A percentile compares a stretch with the other conserved stretches of the same genome.
phyloP scores from a whole-genome alignment of 768 basidiomycete genomes.

The Galerina sulciceps region DNA sequence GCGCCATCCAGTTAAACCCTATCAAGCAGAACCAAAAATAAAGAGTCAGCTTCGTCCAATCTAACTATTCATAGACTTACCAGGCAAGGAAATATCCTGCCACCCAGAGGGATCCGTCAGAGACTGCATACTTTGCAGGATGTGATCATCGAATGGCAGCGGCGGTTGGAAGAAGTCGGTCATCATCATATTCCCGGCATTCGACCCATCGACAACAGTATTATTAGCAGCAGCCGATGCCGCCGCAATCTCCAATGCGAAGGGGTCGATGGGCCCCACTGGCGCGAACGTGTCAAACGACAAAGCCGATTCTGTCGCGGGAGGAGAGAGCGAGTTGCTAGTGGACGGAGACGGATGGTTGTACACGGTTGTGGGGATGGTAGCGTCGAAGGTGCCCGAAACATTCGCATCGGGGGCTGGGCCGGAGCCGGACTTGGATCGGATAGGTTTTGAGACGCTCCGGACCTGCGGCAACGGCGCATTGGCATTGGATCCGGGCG shows the following conservation, averaged over 20 bases:
- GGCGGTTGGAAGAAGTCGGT: conserved; percentile 55
- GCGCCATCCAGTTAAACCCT: conserved; percentile 44
- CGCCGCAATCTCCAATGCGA: conserved; percentile 28
- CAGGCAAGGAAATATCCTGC: conserved; percentile 59
- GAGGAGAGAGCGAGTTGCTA: conserved; percentile 49
- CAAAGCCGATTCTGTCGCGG: conserved; percentile 45
- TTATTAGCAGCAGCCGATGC: conserved; percentile 16
- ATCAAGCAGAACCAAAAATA: conserved; percentile 4
- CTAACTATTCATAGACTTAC: conserved; percentile 35
- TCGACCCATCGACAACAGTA: conserved; percentile 3
- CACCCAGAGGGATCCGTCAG: conserved; percentile 56
- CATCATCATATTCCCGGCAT: conserved; percentile 31
- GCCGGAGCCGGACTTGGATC: conserved; percentile 16
- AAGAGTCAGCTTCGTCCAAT: too few species aligned
- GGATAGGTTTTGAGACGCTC: background rate
- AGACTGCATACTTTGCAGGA: conserved; percentile 65
- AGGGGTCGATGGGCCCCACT: conserved; percentile 45
- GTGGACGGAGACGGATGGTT: conserved; percentile 45
- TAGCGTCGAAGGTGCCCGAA: conserved; percentile 17
- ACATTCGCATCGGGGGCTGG: conserved; percentile 20
- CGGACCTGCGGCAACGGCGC: conserved; percentile 14
- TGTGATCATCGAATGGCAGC: conserved; percentile 60
- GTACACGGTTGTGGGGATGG: conserved; percentile 26
- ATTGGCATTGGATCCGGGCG: conserved; percentile 21
- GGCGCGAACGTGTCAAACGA: conserved; percentile 55